These are phyloP conservation scores for Neurospora terricola DNA, from an alignment of 495 filamentous ascomycete genomes.

Conservation along the genomic window DNA sequence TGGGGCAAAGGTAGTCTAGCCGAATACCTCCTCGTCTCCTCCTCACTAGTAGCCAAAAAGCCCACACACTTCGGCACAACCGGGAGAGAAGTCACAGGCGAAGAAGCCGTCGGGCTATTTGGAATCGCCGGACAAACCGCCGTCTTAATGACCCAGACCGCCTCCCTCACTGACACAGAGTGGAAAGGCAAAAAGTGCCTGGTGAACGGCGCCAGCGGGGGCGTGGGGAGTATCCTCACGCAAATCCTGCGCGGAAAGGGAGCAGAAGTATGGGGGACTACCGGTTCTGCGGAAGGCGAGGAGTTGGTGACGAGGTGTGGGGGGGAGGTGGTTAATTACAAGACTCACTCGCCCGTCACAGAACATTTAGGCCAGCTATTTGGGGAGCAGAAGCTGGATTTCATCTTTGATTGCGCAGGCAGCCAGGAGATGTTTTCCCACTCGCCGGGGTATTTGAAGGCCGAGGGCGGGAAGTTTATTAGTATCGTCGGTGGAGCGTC, in stretches of 20 bases:
- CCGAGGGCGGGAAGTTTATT: constrained; percentile 14
- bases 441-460: background rate
- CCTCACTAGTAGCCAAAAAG: constrained; percentile 11
- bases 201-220: constrained; percentile 37
- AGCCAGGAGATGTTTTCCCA: constrained; percentile 8
- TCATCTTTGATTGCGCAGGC: constrained; percentile 31
- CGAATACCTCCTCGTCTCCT: constrained; percentile 19
- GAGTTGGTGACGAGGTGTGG: constrained; percentile 27
- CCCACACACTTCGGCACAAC: background rate
- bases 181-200: constrained; percentile 18
- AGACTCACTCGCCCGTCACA: constrained; percentile 15
- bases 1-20: constrained; percentile 25
- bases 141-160: constrained; percentile 7
- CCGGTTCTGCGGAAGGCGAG: constrained; percentile 22
- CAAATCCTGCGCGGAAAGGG: constrained; percentile 28
- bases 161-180: background rate
- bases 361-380: constrained; percentile 17
- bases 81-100: background rate
- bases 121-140: constrained; percentile 29
- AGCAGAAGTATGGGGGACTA: constrained; percentile 21
- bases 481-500: constrained; percentile 26
- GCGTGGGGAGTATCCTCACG: constrained; percentile 29
- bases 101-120: constrained; percentile 24
- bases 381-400: constrained; percentile 23
- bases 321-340: constrained; percentile 31